Percentiles rank a stretch among this genome's conserved stretches.
Evolutionary conservation across 2,329 filamentous ascomycete species (phyloP).

Genomic region (Coniochaeta ligniaria): DNA sequence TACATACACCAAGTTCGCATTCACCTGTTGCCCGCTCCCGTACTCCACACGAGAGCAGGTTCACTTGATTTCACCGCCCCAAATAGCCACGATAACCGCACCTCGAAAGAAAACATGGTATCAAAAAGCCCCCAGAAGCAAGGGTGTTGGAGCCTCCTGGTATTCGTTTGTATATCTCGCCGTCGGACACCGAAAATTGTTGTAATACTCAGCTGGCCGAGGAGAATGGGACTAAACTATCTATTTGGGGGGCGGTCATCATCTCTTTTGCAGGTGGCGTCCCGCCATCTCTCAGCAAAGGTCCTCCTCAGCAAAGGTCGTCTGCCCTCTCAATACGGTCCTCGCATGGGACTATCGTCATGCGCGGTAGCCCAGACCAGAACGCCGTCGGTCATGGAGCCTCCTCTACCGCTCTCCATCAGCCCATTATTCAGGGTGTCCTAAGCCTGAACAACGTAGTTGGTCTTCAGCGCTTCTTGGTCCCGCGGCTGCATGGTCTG

Average conservation of each 20-base stretch:
- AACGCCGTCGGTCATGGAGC: background rate
- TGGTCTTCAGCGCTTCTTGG: conserved; percentile 38
- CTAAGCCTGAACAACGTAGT: conserved; percentile 31
- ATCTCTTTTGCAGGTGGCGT: background rate
- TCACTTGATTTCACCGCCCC: background rate
- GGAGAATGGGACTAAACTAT: background rate
- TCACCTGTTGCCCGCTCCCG: background rate
- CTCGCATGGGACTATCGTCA: background rate
- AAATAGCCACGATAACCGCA: background rate
- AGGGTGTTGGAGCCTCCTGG: background rate
- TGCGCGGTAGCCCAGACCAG: background rate
- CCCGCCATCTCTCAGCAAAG: background rate
- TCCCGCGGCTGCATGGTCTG: conserved; percentile 41
- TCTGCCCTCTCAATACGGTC: background rate
- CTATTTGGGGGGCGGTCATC: background rate
- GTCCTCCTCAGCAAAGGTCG: no score
- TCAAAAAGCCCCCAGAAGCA: background rate
- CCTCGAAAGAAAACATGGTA: background rate
- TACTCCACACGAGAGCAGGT: background rate
- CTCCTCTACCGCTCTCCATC: background rate
- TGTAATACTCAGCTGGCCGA: background rate
- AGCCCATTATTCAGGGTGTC: background rate
- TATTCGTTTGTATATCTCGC: background rate
- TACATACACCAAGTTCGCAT: background rate
- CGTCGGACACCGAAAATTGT: background rate